These are phyloP conservation scores for Pichia ethanolica DNA, from an alignment of 805 yeast genomes.

Conservation along the genomic window DNA sequence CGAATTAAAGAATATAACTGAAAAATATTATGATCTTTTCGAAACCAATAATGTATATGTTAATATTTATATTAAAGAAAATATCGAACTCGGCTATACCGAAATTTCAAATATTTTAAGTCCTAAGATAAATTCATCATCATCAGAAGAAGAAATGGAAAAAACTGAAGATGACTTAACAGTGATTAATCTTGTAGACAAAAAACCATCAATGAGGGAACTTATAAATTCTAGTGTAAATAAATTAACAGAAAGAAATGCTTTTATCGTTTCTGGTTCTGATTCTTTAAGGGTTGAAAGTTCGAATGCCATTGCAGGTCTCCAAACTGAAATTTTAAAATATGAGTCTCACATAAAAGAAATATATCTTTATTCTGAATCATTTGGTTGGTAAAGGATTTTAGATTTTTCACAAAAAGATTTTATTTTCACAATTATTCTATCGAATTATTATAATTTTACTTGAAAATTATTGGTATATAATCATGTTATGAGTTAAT, in stretches of 20 bases:
- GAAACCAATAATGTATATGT: conserved; percentile 10
- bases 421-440: too few relatives aligned
- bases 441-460: too few relatives aligned
- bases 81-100: background rate
- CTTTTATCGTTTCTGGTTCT: conserved; percentile 42
- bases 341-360: conserved; percentile 29
- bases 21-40: conserved; percentile 23
- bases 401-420: too few relatives aligned
- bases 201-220: conserved; percentile 12
- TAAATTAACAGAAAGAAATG: conserved; percentile 29
- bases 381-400: conserved; percentile 43
- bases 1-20: conserved; percentile 31
- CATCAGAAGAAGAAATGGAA: background rate
- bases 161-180: background rate
- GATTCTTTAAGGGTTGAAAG: conserved; percentile 31
- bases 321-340: conserved; percentile 31
- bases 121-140: background rate
- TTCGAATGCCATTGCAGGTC: conserved; percentile 32
- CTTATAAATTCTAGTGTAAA: conserved; percentile 17
- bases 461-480: too few relatives aligned
- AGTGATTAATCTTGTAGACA: conserved; percentile 1
- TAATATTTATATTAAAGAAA: conserved; percentile 11
- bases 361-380: conserved; percentile 43
- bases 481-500: too few relatives aligned
- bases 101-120: background rate